Conservation (phyloP, 1,139 yeast species). For the Debaryomycetaceae sp. region DNA sequence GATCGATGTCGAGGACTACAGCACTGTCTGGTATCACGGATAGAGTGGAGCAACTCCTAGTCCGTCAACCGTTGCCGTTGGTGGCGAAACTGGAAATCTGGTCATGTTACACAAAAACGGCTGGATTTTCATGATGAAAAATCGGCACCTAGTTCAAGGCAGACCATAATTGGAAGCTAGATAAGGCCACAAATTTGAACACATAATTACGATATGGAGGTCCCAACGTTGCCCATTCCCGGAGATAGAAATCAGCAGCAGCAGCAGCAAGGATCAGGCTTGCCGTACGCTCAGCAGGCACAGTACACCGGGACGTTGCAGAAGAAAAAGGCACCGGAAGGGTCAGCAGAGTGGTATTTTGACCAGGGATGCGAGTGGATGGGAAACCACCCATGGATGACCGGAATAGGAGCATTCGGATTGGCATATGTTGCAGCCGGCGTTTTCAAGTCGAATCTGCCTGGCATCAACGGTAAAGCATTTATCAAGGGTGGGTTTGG, state of each 20-base stretch:
- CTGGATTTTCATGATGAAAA: no score
- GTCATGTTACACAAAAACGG: no score
- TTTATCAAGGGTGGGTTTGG: constrained; percentile 88
- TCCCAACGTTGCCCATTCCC: constrained; percentile 59
- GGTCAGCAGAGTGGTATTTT: constrained; percentile 63
- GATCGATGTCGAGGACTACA: no score
- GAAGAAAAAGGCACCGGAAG: constrained; percentile 40
- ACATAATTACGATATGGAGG: constrained; percentile 30
- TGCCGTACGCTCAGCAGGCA: constrained; percentile 12
- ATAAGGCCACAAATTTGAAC: neutral
- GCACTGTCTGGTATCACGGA: no score
- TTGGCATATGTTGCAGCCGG: constrained; percentile 68
- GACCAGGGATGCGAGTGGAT: constrained; percentile 61
- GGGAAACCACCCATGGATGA: constrained; percentile 73
- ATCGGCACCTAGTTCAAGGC: no score
- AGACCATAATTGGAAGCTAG: no score
- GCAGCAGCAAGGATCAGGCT: constrained; percentile 8
- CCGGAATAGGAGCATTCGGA: constrained; percentile 69
- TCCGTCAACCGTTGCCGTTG: no score
- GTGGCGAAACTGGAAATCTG: no score
- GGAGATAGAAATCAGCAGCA: constrained; percentile 38
- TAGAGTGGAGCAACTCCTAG: no score
- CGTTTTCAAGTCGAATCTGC: constrained; percentile 61
- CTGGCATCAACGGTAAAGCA: constrained; percentile 70
- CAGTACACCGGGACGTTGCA: constrained; percentile 42